A percentile compares a stretch with the other conserved stretches of the same genome.
These are phyloP conservation scores for Vitis hybrid DNA, from an alignment of 177 flowering plant genomes.

Conservation along the genomic window DNA sequence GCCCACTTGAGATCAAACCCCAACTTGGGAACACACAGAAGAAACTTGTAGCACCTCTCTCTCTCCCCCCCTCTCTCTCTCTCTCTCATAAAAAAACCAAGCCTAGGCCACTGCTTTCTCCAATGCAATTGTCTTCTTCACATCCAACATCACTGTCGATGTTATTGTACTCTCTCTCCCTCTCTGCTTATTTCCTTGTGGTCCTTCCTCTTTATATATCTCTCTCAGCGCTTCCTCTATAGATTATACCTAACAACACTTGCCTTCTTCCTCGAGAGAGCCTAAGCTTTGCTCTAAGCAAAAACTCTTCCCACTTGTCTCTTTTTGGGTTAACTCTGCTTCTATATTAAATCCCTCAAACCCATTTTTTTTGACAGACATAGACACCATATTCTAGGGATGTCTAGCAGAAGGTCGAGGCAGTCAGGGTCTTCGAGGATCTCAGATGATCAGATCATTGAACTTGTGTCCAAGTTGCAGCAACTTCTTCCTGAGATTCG, in stretches of 20 bases:
- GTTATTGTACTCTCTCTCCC: constrained; percentile 26
- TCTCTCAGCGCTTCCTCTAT: constrained; percentile 27
- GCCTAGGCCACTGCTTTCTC: constrained; percentile 37
- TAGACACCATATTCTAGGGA: constrained; percentile 8
- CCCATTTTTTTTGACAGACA: neutral
- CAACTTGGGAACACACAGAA: constrained; percentile 33
- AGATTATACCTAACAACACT: neutral
- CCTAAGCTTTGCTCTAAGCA: no score
- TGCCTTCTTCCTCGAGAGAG: constrained; percentile 1
- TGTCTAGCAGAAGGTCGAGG: constrained; percentile 71
- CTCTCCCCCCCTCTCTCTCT: constrained; percentile 21
- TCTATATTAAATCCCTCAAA: neutral
- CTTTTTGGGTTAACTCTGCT: neutral
- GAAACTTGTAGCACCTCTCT: constrained; percentile 24
- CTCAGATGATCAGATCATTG: constrained; percentile 62
- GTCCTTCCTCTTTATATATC: constrained; percentile 25
- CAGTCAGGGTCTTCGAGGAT: constrained; percentile 49
- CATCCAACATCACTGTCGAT: constrained; percentile 52
- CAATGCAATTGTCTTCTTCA: constrained; percentile 61
- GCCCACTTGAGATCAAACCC: constrained; percentile 40
- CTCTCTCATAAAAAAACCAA: constrained; percentile 1
- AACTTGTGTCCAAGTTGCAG: constrained; percentile 61
- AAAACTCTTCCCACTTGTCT: neutral
- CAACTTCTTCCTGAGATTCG: constrained; percentile 69
- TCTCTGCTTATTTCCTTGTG: constrained; percentile 19